A percentile compares a stretch with the other conserved stretches of the same genome.
These are phyloP conservation scores for Decorospora gaudefroyi DNA, from an alignment of 2,329 filamentous ascomycete species.

Conservation along the genomic window DNA sequence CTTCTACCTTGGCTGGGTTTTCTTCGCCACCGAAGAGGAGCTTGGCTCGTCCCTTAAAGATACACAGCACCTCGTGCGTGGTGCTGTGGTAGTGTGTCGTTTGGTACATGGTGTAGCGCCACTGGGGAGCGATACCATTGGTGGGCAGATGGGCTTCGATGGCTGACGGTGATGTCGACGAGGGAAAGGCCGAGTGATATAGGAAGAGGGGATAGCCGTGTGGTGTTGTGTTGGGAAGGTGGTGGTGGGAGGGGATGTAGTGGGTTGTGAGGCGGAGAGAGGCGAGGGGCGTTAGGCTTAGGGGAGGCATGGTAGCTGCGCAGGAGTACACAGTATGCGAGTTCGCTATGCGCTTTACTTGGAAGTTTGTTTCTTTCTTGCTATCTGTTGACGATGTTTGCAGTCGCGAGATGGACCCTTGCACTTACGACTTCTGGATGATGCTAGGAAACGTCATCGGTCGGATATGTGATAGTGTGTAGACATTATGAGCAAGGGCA, in stretches of 20 bases:
- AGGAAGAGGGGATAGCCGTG: slow-evolving; percentile 67
- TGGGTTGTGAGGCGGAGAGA: slow-evolving; percentile 62
- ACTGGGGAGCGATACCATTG: slow-evolving; percentile 62
- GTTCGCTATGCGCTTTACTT: not conserved
- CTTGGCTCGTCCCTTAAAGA: slow-evolving; percentile 61
- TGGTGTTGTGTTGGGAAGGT: slow-evolving; percentile 67
- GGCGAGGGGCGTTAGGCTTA: slow-evolving; percentile 52
- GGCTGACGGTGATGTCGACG: slow-evolving; percentile 50
- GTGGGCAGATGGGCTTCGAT: slow-evolving; percentile 62
- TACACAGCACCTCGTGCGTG: slow-evolving; percentile 67
- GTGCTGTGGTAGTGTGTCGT: slow-evolving; percentile 70
- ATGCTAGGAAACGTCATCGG: slow-evolving; percentile 2
- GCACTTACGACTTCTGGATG: not conserved
- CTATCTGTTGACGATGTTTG: not conserved
- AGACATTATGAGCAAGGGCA: too few species aligned
- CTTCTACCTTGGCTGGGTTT: slow-evolving; percentile 62
- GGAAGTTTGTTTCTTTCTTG: not conserved
- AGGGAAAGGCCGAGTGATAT: slow-evolving; percentile 64
- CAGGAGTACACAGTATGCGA: too few species aligned
- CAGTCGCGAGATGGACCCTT: too few species aligned
- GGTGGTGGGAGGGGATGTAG: slow-evolving; percentile 61
- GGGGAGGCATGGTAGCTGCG: slow-evolving; percentile 16
- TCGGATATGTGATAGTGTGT: too few species aligned
- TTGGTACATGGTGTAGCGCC: slow-evolving; percentile 71
- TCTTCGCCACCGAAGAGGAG: slow-evolving; percentile 69